A percentile compares a stretch with the other conserved stretches of the same genome.
These are phyloP conservation scores for Ceratocystis alfenasii DNA, from an alignment of 2,329 filamentous ascomycete genomes.

Conservation along the genomic window DNA sequence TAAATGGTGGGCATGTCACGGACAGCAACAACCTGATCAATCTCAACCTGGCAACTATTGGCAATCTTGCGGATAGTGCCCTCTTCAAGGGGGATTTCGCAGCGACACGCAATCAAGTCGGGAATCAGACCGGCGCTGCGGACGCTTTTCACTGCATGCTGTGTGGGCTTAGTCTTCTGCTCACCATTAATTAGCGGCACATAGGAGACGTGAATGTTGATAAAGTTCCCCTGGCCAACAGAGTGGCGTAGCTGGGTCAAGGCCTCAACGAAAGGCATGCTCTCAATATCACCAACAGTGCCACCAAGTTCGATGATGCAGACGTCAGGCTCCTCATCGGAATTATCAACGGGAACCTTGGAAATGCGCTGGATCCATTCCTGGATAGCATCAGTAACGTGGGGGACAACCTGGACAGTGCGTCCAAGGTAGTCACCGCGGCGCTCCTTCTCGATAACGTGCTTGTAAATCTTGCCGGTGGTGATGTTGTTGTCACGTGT, in stretches of 20 bases:
- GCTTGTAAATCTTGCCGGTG: slow-evolving; percentile 88
- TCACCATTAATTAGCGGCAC: slow-evolving; percentile 59
- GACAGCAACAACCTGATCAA: slow-evolving; percentile 77
- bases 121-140: slow-evolving; percentile 67
- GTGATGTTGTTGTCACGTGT: slow-evolving; percentile 91
- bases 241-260: slow-evolving; percentile 64
- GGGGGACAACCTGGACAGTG: slow-evolving; percentile 83
- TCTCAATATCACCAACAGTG: slow-evolving; percentile 70
- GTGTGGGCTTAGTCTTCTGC: slow-evolving; percentile 95
- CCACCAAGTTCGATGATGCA: slow-evolving; percentile 58
- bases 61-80: slow-evolving; percentile 78
- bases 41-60: slow-evolving; percentile 74
- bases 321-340: slow-evolving; percentile 70
- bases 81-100: slow-evolving; percentile 61
- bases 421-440: slow-evolving; percentile 70
- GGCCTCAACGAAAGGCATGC: slow-evolving; percentile 77
- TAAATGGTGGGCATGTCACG: slow-evolving; percentile 84
- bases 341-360: slow-evolving; percentile 74
- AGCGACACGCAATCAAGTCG: slow-evolving; percentile 82
- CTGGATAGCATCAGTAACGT: slow-evolving; percentile 83
- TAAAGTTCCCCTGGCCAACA: slow-evolving; percentile 65
- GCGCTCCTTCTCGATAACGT: slow-evolving; percentile 64
- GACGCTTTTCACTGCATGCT: slow-evolving; percentile 74
- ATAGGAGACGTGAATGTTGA: slow-evolving; percentile 80
- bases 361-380: slow-evolving; percentile 86